Base-by-base conservation (phyloP, 2,329 filamentous ascomycete species). In the Penicillium brevicompactum region DNA sequence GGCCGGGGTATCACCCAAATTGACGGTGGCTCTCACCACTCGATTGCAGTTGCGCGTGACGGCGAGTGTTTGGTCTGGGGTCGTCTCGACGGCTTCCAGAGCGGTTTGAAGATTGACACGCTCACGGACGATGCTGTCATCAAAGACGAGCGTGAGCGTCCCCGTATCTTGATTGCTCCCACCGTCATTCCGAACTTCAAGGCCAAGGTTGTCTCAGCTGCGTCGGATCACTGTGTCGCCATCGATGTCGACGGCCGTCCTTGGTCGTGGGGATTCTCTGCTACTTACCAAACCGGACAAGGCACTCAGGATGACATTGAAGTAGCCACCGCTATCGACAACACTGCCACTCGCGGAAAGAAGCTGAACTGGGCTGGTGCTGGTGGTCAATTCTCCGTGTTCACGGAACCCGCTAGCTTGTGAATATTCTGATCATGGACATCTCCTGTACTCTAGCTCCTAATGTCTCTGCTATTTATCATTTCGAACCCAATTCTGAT, bases 231-330 rank as follows among this genome's bases (percentile, higher is more conserved):
- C 74, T 87, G 82, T 59, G 85, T 94, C 54, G 88, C 85, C 32
- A 80, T 95, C 62, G 86, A 85, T 60, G 77, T 78, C 44, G 82
- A 87, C 22, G 90, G 90, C 58, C 84, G 85, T 64, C 88, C 87
- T 2, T 92, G 87, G 74, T 85, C 84, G 2, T 94, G 90, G 90
- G 90, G 90, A 3, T 93, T 93, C 77, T 88, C 84, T 11, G 85
- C 84, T 45, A 91, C 88, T 67, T 92, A 91, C 73, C 90, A 93
- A 76, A 91, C 89, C 4, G 90, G 90, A 10, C 87, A 87, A 65
- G 90, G 89, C 41, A 87, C 82, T 1, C 85, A 85, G n/a, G 90
- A 94, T 47, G 91, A 96, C 64, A 83, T 96, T 30, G 82, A 88
- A 63, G 81, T 84, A 22, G 91, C 92, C 0, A 94, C 89, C 0